A percentile compares a stretch with the other conserved stretches of the same genome.
phyloP scores from a whole-genome alignment of 2,329 filamentous ascomycete species.

The Calcarisporium arbuscula region DNA sequence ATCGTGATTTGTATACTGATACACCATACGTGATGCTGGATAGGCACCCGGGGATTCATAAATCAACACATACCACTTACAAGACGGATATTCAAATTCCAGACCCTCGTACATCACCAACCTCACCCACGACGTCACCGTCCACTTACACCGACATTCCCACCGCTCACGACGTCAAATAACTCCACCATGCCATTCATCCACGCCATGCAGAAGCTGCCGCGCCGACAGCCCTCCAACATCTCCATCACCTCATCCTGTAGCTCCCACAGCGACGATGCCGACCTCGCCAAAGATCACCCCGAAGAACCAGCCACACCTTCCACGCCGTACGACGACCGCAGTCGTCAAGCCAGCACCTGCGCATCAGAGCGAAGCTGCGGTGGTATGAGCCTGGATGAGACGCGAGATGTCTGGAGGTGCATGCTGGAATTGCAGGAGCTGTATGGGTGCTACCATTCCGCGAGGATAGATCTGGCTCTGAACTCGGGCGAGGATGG shows the following conservation, averaged over 20 bases:
- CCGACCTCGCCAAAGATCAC: not conserved
- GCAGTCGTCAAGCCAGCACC: slow-evolving; percentile 9
- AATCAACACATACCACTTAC: too few relatives aligned
- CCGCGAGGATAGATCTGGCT: slow-evolving; percentile 41
- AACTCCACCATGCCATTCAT: too few relatives aligned
- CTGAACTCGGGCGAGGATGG: slow-evolving; percentile 33
- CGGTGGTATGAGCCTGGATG: slow-evolving; percentile 26
- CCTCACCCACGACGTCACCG: too few relatives aligned
- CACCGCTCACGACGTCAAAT: too few relatives aligned
- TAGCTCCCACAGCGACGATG: not conserved
- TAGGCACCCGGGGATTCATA: too few relatives aligned
- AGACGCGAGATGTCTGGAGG: slow-evolving; percentile 37
- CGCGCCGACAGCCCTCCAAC: not conserved
- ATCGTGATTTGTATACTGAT: too few relatives aligned
- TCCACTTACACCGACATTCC: too few relatives aligned
- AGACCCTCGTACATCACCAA: too few relatives aligned
- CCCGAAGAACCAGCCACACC: not conserved
- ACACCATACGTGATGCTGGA: too few relatives aligned
- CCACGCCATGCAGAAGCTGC: too few relatives aligned
- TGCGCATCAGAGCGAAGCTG: slow-evolving; percentile 21
- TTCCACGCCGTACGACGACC: not conserved
- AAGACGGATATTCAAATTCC: too few relatives aligned
- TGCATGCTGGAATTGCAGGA: slow-evolving; percentile 44
- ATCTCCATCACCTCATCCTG: not conserved
- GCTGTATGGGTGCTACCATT: slow-evolving; percentile 42